Evolutionary conservation across 2,329 filamentous ascomycete species (phyloP).

Genomic region (Dactylella cylindrospora): DNA sequence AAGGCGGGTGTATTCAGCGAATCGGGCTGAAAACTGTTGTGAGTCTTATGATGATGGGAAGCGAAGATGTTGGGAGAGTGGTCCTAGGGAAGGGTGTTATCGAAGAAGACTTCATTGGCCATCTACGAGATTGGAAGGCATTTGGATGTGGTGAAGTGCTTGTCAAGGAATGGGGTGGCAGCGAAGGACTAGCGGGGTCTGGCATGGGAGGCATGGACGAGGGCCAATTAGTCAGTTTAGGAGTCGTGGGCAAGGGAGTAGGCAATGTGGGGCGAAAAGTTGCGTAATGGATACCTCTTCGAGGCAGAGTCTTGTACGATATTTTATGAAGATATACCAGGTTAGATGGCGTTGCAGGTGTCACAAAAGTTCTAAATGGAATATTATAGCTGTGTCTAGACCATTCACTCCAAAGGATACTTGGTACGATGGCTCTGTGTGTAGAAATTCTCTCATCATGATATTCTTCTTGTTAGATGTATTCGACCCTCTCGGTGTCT

Average conservation of each 20-base stretch:
- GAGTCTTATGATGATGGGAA: conserved; percentile 95
- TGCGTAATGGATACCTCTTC: background rate
- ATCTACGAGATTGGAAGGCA: conserved; percentile 81
- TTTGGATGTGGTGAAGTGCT: conserved; percentile 74
- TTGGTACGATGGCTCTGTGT: too few species aligned
- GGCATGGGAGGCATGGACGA: conserved; percentile 65
- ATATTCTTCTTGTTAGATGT: too few species aligned
- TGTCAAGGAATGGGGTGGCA: conserved; percentile 64
- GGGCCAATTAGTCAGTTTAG: conserved; percentile 73
- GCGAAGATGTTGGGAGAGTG: conserved; percentile 87
- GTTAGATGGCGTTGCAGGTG: background rate
- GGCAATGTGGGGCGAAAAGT: conserved; percentile 88
- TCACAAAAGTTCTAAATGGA: too few species aligned
- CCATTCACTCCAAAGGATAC: too few species aligned
- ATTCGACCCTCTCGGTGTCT: too few species aligned
- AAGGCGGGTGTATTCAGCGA: conserved; percentile 77
- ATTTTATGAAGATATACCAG: background rate
- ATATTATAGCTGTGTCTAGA: too few species aligned
- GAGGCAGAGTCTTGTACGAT: background rate
- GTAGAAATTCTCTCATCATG: too few species aligned
- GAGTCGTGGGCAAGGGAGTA: conserved; percentile 87
- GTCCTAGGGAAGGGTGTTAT: conserved; percentile 78
- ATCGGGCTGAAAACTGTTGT: conserved; percentile 74
- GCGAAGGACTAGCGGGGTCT: conserved; percentile 62
- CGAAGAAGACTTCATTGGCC: conserved; percentile 74